Evolutionary conservation across 495 filamentous ascomycete species (phyloP), one percentile per base, ranked within the genome.

Genomic region (Talaromyces thailandensis): DNA sequence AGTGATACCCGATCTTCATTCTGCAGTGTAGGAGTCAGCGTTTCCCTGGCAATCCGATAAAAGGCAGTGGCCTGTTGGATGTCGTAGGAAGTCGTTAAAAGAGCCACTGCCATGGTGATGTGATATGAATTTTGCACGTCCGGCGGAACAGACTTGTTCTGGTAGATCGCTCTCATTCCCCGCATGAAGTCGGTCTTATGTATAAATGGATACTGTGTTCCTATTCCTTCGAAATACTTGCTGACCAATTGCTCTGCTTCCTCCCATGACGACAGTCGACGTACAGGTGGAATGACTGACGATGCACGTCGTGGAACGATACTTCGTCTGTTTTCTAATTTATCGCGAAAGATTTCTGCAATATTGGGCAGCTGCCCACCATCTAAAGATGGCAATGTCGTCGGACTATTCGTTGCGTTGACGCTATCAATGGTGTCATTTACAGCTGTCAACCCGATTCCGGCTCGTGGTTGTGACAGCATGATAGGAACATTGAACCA

Each of bases 261-360:
- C n/a, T 73, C 73, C 61, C 76, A 65, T 18, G 75, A 78, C 7
- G 73, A 61, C 31, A 79, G 67, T 2, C 71, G 74, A 57, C 77
- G 62, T 4, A 78, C 70, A 18, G 70, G 73, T 18, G 74, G 73
- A 12, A 71, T 71, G 2, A 68, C 12, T 2, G 61, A 62, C 25
- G 61, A 65, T n/a, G 69, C 45, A n/a, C 74, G 70, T n/a, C 75
- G 73, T 6, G 76, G 72, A 6, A 77, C 64, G 0, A 73, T 72
- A 12, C 71, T 75, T 14, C 73, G 71, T 18, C 76, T 74, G 59
- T 79, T 70, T 65, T 79, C 76, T 31, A 79, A 61, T 53, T 77
- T 71, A 65, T 79, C 74, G 31, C 76, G 72, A 68, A 79, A 77
- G 29, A 79, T 77, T 64, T 79, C 76, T 9, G 75, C 73, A 6